Percentiles rank a stretch among this genome's conserved stretches.
These are phyloP conservation scores for Pyrrhoderma noxium DNA, from an alignment of 1,284 basidiomycete genomes.

Conservation along the genomic window DNA sequence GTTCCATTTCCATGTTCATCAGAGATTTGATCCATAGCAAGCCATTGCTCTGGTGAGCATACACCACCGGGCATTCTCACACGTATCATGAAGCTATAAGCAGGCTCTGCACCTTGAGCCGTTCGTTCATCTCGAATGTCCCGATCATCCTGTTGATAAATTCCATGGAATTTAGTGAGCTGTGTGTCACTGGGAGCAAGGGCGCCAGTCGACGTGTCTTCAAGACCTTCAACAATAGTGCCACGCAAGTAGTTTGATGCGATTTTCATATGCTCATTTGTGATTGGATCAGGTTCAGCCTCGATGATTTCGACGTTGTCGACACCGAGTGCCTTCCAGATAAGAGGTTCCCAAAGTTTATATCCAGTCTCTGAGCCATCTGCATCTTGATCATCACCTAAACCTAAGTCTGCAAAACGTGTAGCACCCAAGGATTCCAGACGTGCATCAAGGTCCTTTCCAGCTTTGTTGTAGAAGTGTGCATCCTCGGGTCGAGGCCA, in stretches of 20 bases:
- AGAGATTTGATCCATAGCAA: constrained; percentile 91
- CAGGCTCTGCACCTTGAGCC: constrained; percentile 89
- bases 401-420: constrained; percentile 67
- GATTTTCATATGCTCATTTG: constrained; percentile 99
- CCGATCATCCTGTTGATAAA: constrained; percentile 95
- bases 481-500: constrained; percentile 97
- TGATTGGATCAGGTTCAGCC: constrained; percentile 93
- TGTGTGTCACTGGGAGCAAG: constrained; percentile 88
- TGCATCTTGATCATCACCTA: constrained; percentile 97
- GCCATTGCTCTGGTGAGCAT: constrained; percentile 88
- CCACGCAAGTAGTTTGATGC: constrained; percentile 92
- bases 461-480: constrained; percentile 96
- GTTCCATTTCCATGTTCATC: constrained; percentile 93
- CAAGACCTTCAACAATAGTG: constrained; percentile 89
- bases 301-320: constrained; percentile 86
- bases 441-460: constrained; percentile 82
- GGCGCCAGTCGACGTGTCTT: constrained; percentile 82
- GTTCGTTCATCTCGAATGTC: constrained; percentile 97
- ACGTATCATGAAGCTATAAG: constrained; percentile 98
- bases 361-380: constrained; percentile 97
- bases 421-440: constrained; percentile 72
- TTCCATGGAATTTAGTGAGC: constrained; percentile 98
- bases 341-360: constrained; percentile 85
- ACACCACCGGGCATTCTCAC: constrained; percentile 95
- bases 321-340: constrained; percentile 96